Conservation (phyloP, 2,329 filamentous ascomycete genomes). For the Juglanconis sp. region DNA sequence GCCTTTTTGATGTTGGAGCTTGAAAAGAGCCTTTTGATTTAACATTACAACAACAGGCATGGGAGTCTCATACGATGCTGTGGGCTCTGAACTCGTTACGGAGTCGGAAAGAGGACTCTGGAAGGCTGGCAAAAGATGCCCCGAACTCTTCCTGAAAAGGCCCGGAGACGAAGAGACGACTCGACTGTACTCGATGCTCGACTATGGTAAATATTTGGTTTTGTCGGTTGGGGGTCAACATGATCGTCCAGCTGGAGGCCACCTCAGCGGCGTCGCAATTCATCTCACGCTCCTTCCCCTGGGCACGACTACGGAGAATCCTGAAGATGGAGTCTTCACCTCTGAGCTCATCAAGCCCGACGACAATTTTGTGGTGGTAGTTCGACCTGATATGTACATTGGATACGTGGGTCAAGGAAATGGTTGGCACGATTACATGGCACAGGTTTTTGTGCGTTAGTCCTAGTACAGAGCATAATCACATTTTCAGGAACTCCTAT, state of each 20-base stretch:
- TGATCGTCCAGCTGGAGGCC: background rate
- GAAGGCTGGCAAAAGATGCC: conserved; percentile 36
- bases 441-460: conserved; percentile 14
- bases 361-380: conserved; percentile 31
- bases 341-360: conserved; percentile 28
- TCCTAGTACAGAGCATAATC: background rate
- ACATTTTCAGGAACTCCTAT: background rate
- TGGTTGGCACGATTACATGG: conserved; percentile 27
- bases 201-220: conserved; percentile 6
- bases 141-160: conserved; percentile 36
- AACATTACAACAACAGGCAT: conserved; percentile 28
- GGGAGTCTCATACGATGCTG: conserved; percentile 38
- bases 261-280: background rate
- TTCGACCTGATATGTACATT: conserved; percentile 40
- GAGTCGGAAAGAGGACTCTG: conserved; percentile 33
- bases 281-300: background rate
- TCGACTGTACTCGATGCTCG: background rate
- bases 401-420: conserved; percentile 29
- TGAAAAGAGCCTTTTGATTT: background rate
- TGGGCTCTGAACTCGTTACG: conserved; percentile 32
- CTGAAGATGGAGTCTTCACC: conserved; percentile 23
- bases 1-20: background rate
- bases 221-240: background rate
- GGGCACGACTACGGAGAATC: background rate
- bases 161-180: conserved; percentile 24